Evolutionary conservation across 495 filamentous ascomycete species (phyloP), one percentile per base, ranked within the genome.

Genomic region (Neurospora discreta): DNA sequence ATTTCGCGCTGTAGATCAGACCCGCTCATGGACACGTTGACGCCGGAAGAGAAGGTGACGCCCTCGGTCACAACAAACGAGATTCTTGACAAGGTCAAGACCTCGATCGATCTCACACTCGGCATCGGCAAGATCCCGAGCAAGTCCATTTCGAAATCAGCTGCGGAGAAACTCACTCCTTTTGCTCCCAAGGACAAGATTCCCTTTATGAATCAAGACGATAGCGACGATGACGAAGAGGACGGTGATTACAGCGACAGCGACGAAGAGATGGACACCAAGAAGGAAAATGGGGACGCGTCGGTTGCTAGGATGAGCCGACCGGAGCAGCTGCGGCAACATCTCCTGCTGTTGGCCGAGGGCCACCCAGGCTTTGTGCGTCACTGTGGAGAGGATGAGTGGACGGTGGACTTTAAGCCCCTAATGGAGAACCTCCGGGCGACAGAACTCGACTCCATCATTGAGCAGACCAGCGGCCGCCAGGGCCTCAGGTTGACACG

Each of bases 401-500:
- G 93, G 92, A 90, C 87, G 13, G 84, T 98, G 26, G 87, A 94
- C 74, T 97, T 94, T 76, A 86, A 85, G 30, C 85, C 85, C 4
- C 82, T 98, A 0, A 85, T 90, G 38, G 85, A 87, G 33, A 83
- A 86, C 70, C 81, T 98, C 44, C 89, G 89, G 67, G 88, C 92
- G 73, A 75, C 87, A 20, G 92, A 97, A 78, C 81, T 98, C 10
- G 92, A 97, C 75, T 87, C 87, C 38, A 89, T 92, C 33, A 89
- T 98, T 60, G 87, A 90, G 67, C 86, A 91, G 16, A 87, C 89
- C 8, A 94, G 91, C 70, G 94, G 92, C n/a, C 84, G 87, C 20
- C 84, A 89, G 68, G 93, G 92, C 4, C 84, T 91, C 5, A 92
- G 94, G 5, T 85, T 98, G 5, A 84, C 92, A 65, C 90, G 92